Evolutionary conservation across 495 filamentous ascomycete genomes (phyloP), one percentile per base, ranked within the genome.

Genomic region (Penicillium coffeae): DNA sequence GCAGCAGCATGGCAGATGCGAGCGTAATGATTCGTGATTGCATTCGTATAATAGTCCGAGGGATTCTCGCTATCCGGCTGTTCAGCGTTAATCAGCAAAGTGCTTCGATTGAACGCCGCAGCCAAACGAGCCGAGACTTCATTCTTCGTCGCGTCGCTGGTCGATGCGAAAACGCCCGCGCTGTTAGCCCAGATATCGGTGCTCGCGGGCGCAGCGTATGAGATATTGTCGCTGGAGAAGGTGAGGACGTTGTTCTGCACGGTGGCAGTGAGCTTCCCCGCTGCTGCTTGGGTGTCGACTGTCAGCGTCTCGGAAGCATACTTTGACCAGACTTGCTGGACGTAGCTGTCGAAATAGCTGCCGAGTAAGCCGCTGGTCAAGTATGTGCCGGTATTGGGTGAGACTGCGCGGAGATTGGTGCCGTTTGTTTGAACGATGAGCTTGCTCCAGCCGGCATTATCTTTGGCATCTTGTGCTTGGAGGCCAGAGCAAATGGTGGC

Each of bases 131-230:
- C 82, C 6, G 81, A 80, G 20, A 89, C 74, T 2, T 72, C 76
- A 14, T 75, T 76, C 22, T 71, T 63, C 15, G 67, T 71, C 3
- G 52, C 21, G 25, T 78, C 72, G 2, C 73, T 71, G 10, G 73
- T 65, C 7, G 74, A 71, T 0, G 68, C 74, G 59, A 90, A 90
- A 0, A 84, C 79, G 0, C 87, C 87, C n/a, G 76, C 80, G 54
- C 74, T 82, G 72, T 85, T 88, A 51, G 71, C 77, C 68, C 88
- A 88, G 54, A 90, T 83, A 55, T 89, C 87, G 12, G 57, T 64
- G 0, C 80, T 74, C 19, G 70, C 66, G 1, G 87, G 87, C 53
- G 79, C 68, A 5, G 57, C 50, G 60, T 88, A 89, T 0, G 70
- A 50, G 38, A 73, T 72, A 13, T 64, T 72, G 30, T 58, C 63